Percentiles rank a stretch among this genome's conserved stretches.
Conservation (phyloP, 345 rosid species). For the Alliaria petiolata region DNA sequence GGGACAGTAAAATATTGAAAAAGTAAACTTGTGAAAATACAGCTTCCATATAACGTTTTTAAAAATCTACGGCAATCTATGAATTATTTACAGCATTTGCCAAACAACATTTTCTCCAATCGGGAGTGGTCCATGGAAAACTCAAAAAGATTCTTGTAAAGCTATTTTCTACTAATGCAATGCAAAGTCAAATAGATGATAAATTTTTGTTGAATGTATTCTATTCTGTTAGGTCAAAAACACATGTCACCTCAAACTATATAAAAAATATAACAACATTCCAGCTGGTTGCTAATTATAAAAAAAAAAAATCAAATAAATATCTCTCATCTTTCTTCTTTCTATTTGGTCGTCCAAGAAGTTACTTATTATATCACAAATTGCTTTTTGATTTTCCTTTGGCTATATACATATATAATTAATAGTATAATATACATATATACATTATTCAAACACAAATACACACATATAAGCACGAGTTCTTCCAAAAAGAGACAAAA, state of each 20-base stretch:
- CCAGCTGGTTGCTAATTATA: slow-evolving; percentile 28
- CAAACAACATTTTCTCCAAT: neutral
- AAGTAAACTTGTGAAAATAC: neutral
- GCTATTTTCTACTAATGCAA: slow-evolving; percentile 27
- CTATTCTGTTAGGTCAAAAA: slow-evolving; percentile 32
- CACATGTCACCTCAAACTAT: slow-evolving; percentile 34
- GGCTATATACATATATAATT: neutral
- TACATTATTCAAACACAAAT: neutral
- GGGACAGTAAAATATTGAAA: neutral
- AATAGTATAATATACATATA: neutral
- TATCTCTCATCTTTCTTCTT: neutral
- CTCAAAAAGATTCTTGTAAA: slow-evolving; percentile 14
- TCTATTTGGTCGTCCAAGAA: slow-evolving; percentile 7
- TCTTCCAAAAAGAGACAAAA: slow-evolving; percentile 28
- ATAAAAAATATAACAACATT: slow-evolving; percentile 24
- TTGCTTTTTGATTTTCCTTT: neutral
- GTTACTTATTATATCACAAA: slow-evolving; percentile 14
- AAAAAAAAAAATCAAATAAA: neutral
- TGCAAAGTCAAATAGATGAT: slow-evolving; percentile 34
- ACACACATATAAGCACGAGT: slow-evolving; percentile 20
- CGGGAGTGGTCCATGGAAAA: slow-evolving; percentile 21
- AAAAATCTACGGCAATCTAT: neutral
- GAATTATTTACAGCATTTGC: neutral
- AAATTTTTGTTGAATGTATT: slow-evolving; percentile 35
- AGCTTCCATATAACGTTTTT: too few relatives aligned